Evolutionary conservation across 345 rosid genomes (phyloP), one percentile per base, ranked within the genome.

Genomic region (Anastatica hierochuntica): DNA sequence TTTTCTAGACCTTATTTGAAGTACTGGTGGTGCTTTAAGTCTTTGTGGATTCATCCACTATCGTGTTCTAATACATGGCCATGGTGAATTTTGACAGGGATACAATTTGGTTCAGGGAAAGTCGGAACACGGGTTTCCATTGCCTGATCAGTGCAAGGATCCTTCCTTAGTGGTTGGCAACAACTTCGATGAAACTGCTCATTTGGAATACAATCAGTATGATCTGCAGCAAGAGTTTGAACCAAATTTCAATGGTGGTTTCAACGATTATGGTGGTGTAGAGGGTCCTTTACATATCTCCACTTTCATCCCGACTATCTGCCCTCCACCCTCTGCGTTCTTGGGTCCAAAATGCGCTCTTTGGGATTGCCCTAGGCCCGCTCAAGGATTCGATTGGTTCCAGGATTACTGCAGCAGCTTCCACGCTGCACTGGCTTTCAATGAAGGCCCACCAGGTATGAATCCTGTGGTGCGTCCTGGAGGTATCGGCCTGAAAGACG

Each of bases 341-440:
- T 63, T 94, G 56, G 97, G 99, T 37, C 97, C 99, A 10, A 94
- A 81, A 68, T 94, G 99, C 70, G 85, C 97, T 1, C 97, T 94
- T 67, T 94, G 97, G 99, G 99, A 92, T 70, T 92, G 98, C 45
- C 86, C 97, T 14, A 74, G 98, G 66, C 99, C 99, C 46, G 85
- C 89, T 63, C 97, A 80, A 71, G 95, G 87, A 17, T 64, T 77
- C 46, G 95, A 77, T 38, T 81, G 94, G 95, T 85, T 58, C 69
- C 90, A 72, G 68, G 88, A 88, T 60, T 88, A 85, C 69, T 92
- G 98, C 75, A 88, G 95, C 66, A 80, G 81, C 70, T 94, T 83
- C 73, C 99, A 94, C 46, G 90, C 80, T 45, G 77, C 77, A 14
- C 50, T 94, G 11, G 99, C 99, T 52, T 58, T 81, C 67, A 81